Percentiles rank a stretch among this genome's conserved stretches.
Conservation (phyloP, 2,329 filamentous ascomycete species). For the Stylonectria norvegica region DNA sequence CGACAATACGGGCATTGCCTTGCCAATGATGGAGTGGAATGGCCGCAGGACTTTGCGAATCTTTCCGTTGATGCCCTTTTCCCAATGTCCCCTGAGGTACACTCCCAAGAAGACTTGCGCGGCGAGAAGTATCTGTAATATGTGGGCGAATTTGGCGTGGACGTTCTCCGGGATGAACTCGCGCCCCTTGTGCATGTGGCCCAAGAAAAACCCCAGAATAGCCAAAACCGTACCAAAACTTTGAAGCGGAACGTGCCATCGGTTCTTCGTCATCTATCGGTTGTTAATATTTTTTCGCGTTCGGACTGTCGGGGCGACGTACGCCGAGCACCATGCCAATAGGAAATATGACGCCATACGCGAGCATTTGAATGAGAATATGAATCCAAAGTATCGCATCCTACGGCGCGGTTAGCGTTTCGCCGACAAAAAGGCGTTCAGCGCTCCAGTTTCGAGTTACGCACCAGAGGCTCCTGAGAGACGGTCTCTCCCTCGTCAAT, state of each 20-base stretch:
- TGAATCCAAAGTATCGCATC: slow-evolving; percentile 90
- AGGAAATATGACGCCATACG: slow-evolving; percentile 91
- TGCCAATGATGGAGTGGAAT: slow-evolving; percentile 78
- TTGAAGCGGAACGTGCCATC: slow-evolving; percentile 93
- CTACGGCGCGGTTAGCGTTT: slow-evolving; percentile 40
- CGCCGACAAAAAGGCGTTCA: too few relatives aligned
- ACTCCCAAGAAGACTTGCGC: slow-evolving; percentile 76
- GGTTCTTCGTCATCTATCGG: slow-evolving; percentile 73
- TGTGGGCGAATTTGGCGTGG: slow-evolving; percentile 76
- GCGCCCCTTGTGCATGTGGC: slow-evolving; percentile 84
- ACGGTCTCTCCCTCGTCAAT: slow-evolving; percentile 68
- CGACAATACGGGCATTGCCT: slow-evolving; percentile 76
- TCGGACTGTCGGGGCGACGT: slow-evolving; percentile 35
- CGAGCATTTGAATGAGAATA: slow-evolving; percentile 80
- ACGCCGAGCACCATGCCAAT: slow-evolving; percentile 93
- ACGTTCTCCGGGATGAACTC: slow-evolving; percentile 74
- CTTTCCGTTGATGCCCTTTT: slow-evolving; percentile 75
- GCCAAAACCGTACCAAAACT: slow-evolving; percentile 70
- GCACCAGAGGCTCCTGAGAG: slow-evolving; percentile 70
- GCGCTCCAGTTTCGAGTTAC: slow-evolving; percentile 26
- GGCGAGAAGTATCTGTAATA: slow-evolving; percentile 74
- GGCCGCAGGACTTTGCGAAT: slow-evolving; percentile 70
- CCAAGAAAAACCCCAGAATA: slow-evolving; percentile 82
- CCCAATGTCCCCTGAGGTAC: slow-evolving; percentile 86
- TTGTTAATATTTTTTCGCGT: slow-evolving; percentile 2